phyloP scores from a whole-genome alignment of 129 eudicot genomes.

The Gnaphalium uliginosum region DNA sequence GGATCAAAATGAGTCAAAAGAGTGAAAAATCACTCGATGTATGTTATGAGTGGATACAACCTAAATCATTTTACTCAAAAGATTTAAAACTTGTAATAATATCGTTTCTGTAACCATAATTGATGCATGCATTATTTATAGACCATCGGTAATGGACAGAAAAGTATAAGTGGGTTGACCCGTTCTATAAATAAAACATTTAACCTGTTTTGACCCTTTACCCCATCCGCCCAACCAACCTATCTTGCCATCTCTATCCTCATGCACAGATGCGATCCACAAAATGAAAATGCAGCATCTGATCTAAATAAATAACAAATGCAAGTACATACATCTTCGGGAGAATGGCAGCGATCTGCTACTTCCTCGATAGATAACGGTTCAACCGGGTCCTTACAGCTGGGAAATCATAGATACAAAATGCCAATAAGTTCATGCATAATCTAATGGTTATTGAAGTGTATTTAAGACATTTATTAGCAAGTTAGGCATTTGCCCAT shows the following conservation, averaged over 20 bases:
- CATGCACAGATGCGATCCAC: neutral
- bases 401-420: slow-evolving; percentile 33
- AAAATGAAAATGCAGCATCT: neutral
- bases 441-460: neutral
- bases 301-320: neutral
- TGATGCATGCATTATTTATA: neutral
- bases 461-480: neutral
- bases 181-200: neutral
- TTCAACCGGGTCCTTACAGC: slow-evolving; percentile 97
- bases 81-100: neutral
- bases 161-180: neutral
- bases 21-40: neutral
- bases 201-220: neutral
- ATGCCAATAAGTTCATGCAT: neutral
- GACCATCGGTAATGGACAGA: neutral
- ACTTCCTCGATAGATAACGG: slow-evolving; percentile 87
- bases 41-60: neutral
- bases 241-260: neutral
- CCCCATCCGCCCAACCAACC: neutral
- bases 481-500: neutral
- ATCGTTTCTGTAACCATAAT: neutral
- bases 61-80: neutral
- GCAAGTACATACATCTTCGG: slow-evolving; percentile 59
- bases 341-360: slow-evolving; percentile 93
- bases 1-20: neutral